Base-by-base conservation (phyloP, 345 rosid genomes). In the Eutrema japonicum region DNA sequence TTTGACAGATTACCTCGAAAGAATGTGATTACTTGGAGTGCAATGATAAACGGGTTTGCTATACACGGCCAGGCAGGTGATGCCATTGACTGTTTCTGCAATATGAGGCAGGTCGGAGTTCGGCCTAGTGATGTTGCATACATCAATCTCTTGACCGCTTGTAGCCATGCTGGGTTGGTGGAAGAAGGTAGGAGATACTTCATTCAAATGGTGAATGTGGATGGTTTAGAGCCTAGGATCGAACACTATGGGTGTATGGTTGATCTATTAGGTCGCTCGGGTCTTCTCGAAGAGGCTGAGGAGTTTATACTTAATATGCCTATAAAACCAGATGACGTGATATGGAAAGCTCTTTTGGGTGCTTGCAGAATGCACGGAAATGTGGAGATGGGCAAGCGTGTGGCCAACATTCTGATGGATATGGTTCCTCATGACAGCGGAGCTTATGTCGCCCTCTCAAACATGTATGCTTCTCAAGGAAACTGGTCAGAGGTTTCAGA, bases 161-260 rank as follows among this genome's bases (percentile, higher is more conserved):
- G 97, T 50, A 81, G 90, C 73, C 89, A 88, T 13, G 88, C 79
- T 8, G 95, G 95, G 8, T 70, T 91, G 18, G 82, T 91, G 1
- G 82, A 83, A 64, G 82, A 91, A 65, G 95, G 92, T 10, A 77
- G 81, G 32, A 76, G 49, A 3, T 66, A 81, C 36, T 85, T 88
- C 68, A 71, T 83, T 71, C 83, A 80, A 29, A 88, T 91, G 90
- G 78, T 76, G 54, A 77, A 70, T 58, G 80, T 72, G 18, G 79
- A 37, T 14, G 89, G 88, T 41, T 48, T 88, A 35, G 87, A 83
- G 38, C 95, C 91, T 27, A 86, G 86, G 68, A 70, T 91, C 3
- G 95, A 87, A 75, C 97, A 91, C 67, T 89, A 83, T 33, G 86
- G 93, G 7, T 89, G 91, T 65, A 83, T 89, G 93, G 88, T 87